These are phyloP conservation scores for Zygosaccharomyces siamensis DNA, from an alignment of 805 yeast species.

Conservation along the genomic window DNA sequence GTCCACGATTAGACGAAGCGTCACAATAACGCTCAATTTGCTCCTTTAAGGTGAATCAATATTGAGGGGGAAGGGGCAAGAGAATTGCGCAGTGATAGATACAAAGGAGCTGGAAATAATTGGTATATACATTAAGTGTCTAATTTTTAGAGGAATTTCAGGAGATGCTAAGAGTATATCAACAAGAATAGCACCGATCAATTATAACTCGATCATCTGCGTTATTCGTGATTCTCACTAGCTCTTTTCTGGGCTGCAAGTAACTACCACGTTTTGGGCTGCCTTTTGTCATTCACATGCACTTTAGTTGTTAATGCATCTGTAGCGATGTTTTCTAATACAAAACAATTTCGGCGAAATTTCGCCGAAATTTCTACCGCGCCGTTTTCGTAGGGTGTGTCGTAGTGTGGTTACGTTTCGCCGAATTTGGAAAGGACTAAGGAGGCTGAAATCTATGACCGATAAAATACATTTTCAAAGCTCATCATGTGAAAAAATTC, in stretches of 20 bases:
- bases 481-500: constrained; percentile 26
- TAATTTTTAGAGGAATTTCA: no score
- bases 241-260: background rate
- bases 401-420: background rate
- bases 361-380: constrained; percentile 7
- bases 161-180: no score
- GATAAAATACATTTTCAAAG: constrained; percentile 5
- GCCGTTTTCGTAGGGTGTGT: background rate
- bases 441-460: background rate
- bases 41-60: background rate
- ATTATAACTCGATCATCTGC: no score
- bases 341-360: constrained; percentile 7
- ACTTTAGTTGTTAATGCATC: background rate
- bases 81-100: background rate
- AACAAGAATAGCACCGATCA: no score
- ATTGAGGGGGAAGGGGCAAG: background rate
- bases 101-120: background rate
- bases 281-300: background rate
- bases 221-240: background rate
- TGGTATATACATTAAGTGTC: no score
- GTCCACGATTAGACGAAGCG: background rate
- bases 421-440: background rate
- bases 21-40: background rate
- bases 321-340: background rate
- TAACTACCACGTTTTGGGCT: background rate